phyloP scores from a whole-genome alignment of 768 basidiomycete species.

The Bullera alba region DNA sequence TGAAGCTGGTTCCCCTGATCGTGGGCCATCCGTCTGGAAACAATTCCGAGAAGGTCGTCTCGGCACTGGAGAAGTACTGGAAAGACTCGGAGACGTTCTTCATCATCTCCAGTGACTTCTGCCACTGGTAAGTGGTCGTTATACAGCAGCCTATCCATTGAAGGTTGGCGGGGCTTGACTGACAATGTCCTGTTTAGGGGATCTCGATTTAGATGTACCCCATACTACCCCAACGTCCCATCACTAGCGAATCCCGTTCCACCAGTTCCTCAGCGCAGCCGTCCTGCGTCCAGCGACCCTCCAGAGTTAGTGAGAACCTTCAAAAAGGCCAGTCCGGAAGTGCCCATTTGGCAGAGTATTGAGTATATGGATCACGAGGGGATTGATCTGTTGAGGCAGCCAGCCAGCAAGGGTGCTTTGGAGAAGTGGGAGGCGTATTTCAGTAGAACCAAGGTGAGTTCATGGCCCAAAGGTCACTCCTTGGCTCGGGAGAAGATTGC shows the following conservation, averaged over 20 bases:
- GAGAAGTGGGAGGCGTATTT: constrained; percentile 42
- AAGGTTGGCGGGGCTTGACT: neutral
- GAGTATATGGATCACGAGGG: constrained; percentile 77
- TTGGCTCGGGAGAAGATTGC: constrained; percentile 53
- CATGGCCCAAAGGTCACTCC: constrained; percentile 9
- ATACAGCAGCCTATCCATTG: neutral
- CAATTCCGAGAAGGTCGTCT: constrained; percentile 55
- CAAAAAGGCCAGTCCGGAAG: constrained; percentile 24
- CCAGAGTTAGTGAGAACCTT: constrained; percentile 20
- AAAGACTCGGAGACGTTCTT: constrained; percentile 71
- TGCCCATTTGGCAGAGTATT: constrained; percentile 76
- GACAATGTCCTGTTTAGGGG: constrained; percentile 33
- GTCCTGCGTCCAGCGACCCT: constrained; percentile 11
- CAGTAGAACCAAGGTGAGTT: constrained; percentile 40
- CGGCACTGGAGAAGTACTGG: constrained; percentile 72
- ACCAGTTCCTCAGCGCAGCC: constrained; percentile 15
- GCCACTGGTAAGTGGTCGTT: constrained; percentile 69
- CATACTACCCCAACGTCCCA: constrained; percentile 38
- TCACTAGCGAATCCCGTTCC: constrained; percentile 29
- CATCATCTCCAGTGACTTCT: constrained; percentile 92
- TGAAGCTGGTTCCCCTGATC: constrained; percentile 79
- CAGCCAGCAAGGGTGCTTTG: constrained; percentile 23
- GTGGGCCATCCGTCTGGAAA: constrained; percentile 62
- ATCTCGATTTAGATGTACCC: constrained; percentile 39
- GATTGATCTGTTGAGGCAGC: constrained; percentile 52